Base-by-base conservation (phyloP, 176 grass and related monocot genomes). In the Carex myosuroides region DNA sequence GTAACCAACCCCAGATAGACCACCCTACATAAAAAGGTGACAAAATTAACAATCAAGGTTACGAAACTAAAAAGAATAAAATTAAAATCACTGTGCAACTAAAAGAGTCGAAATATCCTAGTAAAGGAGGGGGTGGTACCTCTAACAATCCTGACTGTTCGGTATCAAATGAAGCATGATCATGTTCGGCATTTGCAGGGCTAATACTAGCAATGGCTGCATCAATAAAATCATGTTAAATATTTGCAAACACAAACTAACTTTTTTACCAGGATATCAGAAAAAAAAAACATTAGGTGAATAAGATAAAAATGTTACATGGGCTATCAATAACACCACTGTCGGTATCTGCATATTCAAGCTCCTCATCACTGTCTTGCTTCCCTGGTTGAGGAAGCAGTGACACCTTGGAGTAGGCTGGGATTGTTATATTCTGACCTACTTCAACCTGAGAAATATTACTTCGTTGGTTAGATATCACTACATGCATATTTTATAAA, bases 341-440 rank as follows among this genome's bases (percentile, higher is more conserved):
- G 70, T 85, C 94, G 13, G 93, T 87, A 89, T 99, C 96, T 56
- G 91, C 96, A 79, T 93, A 99, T 72, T 99, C 96, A 83, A 98
- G 95, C 84, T 98, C 95, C 78, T 98, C 95, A 67, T 95, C 92
- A 6, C 95, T 98, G 70, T 98, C 95, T 90, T 98, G 91, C 52
- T 91, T 90, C 59, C 91, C 92, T 71, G 96, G 96, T 64, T 99
- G 93, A 41, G 85, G 78, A 87, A 91, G 89, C 66, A 95, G 84
- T 20, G 96, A 91, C n/a, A 99, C 90, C 89, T 93, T 99, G 39
- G 96, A 99, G 85, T 99, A 90, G 60, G 91, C 83, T 84, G 92
- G 89, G 82, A 99, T 48, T 74, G 69, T 72, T 83, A 91, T 89
- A 81, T 93, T 89, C 64, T 91, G 94, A 87, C 92, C 96, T 62